phyloP scores from a whole-genome alignment of 2,329 filamentous ascomycete species.

The Emmonsia crescens region DNA sequence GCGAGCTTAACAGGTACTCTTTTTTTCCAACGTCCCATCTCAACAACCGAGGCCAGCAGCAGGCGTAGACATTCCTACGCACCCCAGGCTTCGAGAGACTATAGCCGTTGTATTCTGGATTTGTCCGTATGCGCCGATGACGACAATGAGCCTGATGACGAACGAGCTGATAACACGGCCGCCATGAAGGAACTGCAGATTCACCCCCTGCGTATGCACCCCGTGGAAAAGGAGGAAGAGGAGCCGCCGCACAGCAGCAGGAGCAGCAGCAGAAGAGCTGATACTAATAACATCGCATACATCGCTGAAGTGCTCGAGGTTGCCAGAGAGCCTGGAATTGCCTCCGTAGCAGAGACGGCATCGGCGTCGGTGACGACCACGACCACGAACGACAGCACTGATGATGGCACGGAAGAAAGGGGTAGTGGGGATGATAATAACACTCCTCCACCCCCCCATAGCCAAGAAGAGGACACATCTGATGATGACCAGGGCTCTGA shows the following conservation, averaged over 20 bases:
- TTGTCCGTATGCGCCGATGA: neutral
- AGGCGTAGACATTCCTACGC: neutral
- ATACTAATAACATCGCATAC: too few species aligned
- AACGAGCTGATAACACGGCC: neutral
- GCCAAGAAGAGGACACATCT: neutral
- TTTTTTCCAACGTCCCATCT: neutral
- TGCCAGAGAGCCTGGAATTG: neutral
- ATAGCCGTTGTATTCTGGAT: neutral
- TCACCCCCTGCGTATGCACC: neutral
- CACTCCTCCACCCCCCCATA: neutral
- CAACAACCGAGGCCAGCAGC: neutral
- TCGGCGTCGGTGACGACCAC: neutral
- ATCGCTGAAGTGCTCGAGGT: neutral
- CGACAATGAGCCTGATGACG: neutral
- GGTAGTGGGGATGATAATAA: too few species aligned
- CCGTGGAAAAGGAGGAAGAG: neutral
- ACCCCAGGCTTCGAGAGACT: neutral
- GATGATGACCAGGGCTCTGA: neutral
- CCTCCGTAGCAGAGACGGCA: neutral
- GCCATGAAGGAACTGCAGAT: neutral
- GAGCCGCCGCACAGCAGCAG: neutral
- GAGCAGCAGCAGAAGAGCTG: neutral
- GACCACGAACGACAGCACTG: neutral
- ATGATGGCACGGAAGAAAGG: neutral
- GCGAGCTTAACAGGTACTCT: neutral